A percentile compares a stretch with the other conserved stretches of the same genome.
Conservation (phyloP, 306 rosid genomes). For the Vicia sativa region DNA sequence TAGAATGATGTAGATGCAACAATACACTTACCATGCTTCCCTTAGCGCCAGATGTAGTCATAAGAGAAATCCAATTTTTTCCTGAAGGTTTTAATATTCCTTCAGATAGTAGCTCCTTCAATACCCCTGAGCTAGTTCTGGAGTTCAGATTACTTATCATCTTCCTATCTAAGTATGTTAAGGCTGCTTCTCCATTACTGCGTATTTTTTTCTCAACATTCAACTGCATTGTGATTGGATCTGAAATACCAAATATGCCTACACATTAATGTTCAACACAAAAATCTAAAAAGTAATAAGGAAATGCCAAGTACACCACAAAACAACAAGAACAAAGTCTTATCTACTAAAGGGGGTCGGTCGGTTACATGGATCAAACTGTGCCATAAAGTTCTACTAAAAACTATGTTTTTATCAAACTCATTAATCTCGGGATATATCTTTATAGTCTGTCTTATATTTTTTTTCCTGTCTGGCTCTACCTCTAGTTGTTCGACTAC, state of each 20-base stretch:
- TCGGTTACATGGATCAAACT: too few species aligned
- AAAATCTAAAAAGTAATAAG: conserved; percentile 2
- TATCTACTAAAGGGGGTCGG: too few species aligned
- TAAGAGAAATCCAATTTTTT: conserved; percentile 87
- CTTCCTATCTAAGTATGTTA: conserved; percentile 79
- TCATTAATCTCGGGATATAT: too few species aligned
- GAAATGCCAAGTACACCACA: conserved; percentile 12
- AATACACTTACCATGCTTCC: conserved; percentile 52
- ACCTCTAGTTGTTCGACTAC: too few species aligned
- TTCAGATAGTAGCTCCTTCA: conserved; percentile 74
- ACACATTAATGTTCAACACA: conserved; percentile 20
- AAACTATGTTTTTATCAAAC: too few species aligned
- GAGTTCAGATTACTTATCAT: conserved; percentile 80
- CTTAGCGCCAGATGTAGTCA: conserved; percentile 98
- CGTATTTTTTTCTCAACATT: conserved; percentile 75
- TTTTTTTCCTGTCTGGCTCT: too few species aligned
- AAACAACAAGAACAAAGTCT: too few species aligned
- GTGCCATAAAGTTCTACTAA: too few species aligned
- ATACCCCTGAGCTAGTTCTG: conserved; percentile 66
- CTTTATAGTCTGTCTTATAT: too few species aligned
- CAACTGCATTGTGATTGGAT: conserved; percentile 57
- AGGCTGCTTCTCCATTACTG: conserved; percentile 81
- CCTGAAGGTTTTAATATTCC: conserved; percentile 77
- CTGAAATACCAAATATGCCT: conserved; percentile 52
- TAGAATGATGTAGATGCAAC: too few species aligned